phyloP scores from a whole-genome alignment of 257 asterid genomes.

The Haberlea rhodopensis region DNA sequence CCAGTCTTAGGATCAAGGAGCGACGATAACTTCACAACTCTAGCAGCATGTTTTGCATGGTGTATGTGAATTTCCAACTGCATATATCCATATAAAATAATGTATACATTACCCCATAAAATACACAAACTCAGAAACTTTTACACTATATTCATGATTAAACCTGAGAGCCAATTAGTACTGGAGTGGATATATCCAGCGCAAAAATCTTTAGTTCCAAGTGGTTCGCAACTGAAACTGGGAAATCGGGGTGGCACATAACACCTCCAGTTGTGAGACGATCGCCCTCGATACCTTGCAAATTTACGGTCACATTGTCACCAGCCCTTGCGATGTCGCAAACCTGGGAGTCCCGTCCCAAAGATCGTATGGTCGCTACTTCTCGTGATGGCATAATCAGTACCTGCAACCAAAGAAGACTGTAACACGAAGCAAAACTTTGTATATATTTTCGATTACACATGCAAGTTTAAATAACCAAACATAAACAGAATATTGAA shows the following conservation, averaged over 20 bases:
- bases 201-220: conserved; percentile 78
- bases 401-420: conserved; percentile 45
- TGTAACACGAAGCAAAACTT: not conserved
- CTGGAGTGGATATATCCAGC: conserved; percentile 63
- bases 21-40: conserved; percentile 59
- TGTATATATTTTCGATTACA: not conserved
- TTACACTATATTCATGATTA: not conserved
- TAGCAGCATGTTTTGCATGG: conserved; percentile 81
- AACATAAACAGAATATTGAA: too few species aligned
- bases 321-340: conserved; percentile 84
- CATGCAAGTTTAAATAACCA: not conserved
- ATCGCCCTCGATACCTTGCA: conserved; percentile 74
- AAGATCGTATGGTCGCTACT: conserved; percentile 59
- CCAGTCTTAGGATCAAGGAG: conserved; percentile 90
- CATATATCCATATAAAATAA: conserved; percentile 13
- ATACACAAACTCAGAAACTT: not conserved
- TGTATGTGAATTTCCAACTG: conserved; percentile 92
- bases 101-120: not conserved
- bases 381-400: conserved; percentile 78
- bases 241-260: conserved; percentile 88
- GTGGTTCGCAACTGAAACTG: conserved; percentile 66
- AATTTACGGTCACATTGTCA: conserved; percentile 71
- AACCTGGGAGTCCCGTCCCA: conserved; percentile 62
- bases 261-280: conserved; percentile 73
- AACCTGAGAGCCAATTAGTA: conserved; percentile 90